Percentiles rank a stretch among this genome's conserved stretches.
phyloP scores from a whole-genome alignment of 306 rosid genomes.

The Ziziphus jujuba region DNA sequence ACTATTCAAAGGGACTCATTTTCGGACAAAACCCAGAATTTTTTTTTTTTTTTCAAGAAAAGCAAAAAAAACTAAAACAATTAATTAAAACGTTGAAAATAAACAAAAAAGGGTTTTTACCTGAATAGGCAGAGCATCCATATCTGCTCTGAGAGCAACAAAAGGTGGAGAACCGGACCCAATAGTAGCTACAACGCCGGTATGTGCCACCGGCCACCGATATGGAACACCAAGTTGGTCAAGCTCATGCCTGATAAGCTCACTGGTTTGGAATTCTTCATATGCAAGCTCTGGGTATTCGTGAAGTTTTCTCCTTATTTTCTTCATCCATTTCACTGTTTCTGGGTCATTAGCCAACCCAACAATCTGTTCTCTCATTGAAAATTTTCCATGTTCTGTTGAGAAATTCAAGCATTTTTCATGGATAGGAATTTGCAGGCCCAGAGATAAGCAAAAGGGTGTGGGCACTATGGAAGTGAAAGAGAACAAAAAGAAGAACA shows the following conservation, averaged over 20 bases:
- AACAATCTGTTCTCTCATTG: slow-evolving; percentile 38
- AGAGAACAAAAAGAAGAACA: slow-evolving; percentile 13
- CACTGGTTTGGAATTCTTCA: slow-evolving; percentile 73
- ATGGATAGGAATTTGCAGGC: slow-evolving; percentile 15
- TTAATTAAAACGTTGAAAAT: neutral
- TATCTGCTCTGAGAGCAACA: slow-evolving; percentile 90
- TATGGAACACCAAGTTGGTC: slow-evolving; percentile 55
- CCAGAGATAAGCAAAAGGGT: slow-evolving; percentile 34
- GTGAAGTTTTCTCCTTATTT: slow-evolving; percentile 71
- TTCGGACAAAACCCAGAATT: too few relatives aligned
- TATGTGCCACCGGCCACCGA: slow-evolving; percentile 78
- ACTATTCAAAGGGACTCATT: too few relatives aligned
- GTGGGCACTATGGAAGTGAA: neutral
- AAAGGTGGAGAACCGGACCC: slow-evolving; percentile 82
- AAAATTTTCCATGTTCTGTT: slow-evolving; percentile 4
- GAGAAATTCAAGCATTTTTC: slow-evolving; percentile 12
- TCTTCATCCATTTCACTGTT: slow-evolving; percentile 64
- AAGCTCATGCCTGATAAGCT: slow-evolving; percentile 66
- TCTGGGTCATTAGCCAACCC: slow-evolving; percentile 52
- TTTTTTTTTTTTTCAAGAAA: too few relatives aligned
- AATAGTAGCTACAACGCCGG: slow-evolving; percentile 73
- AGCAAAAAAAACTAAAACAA: neutral
- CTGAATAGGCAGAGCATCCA: slow-evolving; percentile 96
- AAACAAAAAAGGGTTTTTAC: slow-evolving; percentile 24
- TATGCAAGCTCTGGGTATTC: slow-evolving; percentile 78